Evolutionary conservation across 148 eudicot genomes (phyloP).

Genomic region (Diospyros kaki): DNA sequence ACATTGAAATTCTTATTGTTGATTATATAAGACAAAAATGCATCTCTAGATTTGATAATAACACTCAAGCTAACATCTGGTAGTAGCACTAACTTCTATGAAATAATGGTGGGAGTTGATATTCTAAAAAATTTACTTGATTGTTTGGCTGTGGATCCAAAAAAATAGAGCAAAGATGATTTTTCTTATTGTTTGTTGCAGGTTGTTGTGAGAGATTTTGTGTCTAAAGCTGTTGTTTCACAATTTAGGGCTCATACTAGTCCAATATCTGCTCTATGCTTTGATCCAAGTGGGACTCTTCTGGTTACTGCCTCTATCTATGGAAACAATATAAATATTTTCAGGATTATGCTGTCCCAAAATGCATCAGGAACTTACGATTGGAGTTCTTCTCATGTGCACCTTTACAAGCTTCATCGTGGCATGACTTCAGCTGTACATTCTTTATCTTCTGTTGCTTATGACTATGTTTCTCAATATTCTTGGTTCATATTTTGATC

Average conservation of each 20-base stretch:
- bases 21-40: neutral
- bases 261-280: conserved; percentile 89
- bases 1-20: neutral
- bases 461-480: neutral
- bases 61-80: conserved; percentile 1
- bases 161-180: neutral
- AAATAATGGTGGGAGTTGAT: neutral
- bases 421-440: conserved; percentile 91
- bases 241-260: conserved; percentile 97
- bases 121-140: neutral
- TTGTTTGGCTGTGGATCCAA: neutral
- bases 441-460: conserved; percentile 13
- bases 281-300: conserved; percentile 98
- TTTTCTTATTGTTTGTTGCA: conserved; percentile 27
- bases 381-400: conserved; percentile 79
- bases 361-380: conserved; percentile 64
- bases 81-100: neutral
- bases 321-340: conserved; percentile 89
- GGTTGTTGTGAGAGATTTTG: conserved; percentile 87
- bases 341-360: conserved; percentile 76
- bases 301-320: conserved; percentile 88
- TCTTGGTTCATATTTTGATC: conserved; percentile 4
- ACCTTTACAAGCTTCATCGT: conserved; percentile 93
- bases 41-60: neutral
- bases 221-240: conserved; percentile 70